A percentile compares a stretch with the other conserved stretches of the same genome.
phyloP scores from a whole-genome alignment of 768 basidiomycete genomes.

The Ephemerocybe angulata region DNA sequence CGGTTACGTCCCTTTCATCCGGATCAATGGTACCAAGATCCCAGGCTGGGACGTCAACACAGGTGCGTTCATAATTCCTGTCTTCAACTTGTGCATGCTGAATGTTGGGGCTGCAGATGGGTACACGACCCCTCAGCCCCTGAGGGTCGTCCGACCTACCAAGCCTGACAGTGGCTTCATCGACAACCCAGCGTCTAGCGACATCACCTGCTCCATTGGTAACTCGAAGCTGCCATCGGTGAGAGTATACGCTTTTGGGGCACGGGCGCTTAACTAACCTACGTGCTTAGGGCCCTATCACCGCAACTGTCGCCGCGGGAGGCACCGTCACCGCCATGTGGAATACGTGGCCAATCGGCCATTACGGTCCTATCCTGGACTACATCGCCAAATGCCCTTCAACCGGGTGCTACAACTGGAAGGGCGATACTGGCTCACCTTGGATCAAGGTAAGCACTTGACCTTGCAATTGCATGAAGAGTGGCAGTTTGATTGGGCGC shows the following conservation, averaged over 20 bases:
- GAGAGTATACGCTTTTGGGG: not conserved
- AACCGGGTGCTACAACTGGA: slow-evolving; percentile 31
- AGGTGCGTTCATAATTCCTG: slow-evolving; percentile 14
- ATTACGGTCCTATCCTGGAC: slow-evolving; percentile 37
- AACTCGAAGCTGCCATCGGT: slow-evolving; percentile 34
- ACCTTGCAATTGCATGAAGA: not conserved
- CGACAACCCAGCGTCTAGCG: slow-evolving; percentile 25
- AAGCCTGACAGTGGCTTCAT: slow-evolving; percentile 36
- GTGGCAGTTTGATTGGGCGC: not conserved
- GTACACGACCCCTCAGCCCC: slow-evolving; percentile 34
- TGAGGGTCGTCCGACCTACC: slow-evolving; percentile 32
- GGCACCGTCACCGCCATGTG: slow-evolving; percentile 31
- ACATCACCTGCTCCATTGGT: slow-evolving; percentile 38
- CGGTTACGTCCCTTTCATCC: slow-evolving; percentile 33
- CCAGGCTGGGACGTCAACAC: slow-evolving; percentile 33
- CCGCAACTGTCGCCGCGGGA: slow-evolving; percentile 33
- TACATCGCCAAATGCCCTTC: slow-evolving; percentile 38
- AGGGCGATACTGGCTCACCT: slow-evolving; percentile 33
- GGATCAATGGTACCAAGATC: slow-evolving; percentile 29
- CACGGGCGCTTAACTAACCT: not conserved
- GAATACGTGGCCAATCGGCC: slow-evolving; percentile 39
- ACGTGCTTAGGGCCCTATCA: slow-evolving; percentile 28
- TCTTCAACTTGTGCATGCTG: not conserved
- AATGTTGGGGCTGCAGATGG: slow-evolving; percentile 17
- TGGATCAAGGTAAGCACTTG: slow-evolving; percentile 35